phyloP scores from a whole-genome alignment of 176 grass and related monocot species.

The Oryza australiensis region DNA sequence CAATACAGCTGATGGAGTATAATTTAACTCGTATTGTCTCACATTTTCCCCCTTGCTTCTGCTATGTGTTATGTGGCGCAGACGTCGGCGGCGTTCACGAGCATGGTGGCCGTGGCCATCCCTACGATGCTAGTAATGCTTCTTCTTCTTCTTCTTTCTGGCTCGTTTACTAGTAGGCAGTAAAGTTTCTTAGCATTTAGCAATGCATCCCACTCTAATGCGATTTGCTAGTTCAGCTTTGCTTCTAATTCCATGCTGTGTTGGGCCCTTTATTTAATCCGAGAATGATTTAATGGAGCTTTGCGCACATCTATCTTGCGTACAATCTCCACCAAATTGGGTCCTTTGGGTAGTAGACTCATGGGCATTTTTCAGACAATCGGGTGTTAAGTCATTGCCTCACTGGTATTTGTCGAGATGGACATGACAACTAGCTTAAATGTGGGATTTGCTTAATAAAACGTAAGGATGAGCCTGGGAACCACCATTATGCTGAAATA shows the following conservation, averaged over 20 bases:
- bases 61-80: slow-evolving; percentile 29
- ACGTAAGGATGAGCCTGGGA: not conserved
- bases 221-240: not conserved
- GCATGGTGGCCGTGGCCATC: slow-evolving; percentile 61
- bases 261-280: not conserved
- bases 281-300: not conserved
- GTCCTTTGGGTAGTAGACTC: not conserved
- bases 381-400: not conserved
- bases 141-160: not conserved
- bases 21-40: not conserved
- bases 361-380: not conserved
- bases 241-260: not conserved
- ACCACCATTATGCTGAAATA: not conserved
- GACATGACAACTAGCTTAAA: not conserved
- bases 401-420: not conserved
- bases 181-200: not conserved
- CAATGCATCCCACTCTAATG: not conserved
- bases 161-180: not conserved
- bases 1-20: not conserved
- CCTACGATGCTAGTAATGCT: slow-evolving; percentile 64
- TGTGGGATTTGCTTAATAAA: not conserved
- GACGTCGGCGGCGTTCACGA: slow-evolving; percentile 68
- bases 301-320: not conserved
- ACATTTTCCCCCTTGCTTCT: not conserved
- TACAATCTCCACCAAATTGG: not conserved